Evolutionary conservation across 768 basidiomycete species (phyloP).

Genomic region (Hericium coralloides): DNA sequence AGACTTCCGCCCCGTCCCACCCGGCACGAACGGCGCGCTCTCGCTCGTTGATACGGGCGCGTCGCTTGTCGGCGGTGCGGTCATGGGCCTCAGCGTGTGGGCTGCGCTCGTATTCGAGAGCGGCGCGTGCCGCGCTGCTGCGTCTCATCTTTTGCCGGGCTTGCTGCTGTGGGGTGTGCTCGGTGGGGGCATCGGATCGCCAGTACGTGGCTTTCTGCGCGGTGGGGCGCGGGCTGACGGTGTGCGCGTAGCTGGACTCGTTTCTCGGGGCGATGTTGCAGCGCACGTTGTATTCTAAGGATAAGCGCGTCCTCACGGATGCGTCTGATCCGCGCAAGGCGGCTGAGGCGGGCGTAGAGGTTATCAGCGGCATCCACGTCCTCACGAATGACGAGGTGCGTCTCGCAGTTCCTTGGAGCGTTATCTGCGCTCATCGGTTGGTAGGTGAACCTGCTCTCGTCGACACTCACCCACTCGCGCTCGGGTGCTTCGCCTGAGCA

Average conservation of each 20-base stretch:
- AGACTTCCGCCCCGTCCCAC: slow-evolving; percentile 63
- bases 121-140: slow-evolving; percentile 35
- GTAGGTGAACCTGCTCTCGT: slow-evolving; percentile 15
- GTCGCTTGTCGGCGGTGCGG: slow-evolving; percentile 61
- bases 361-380: slow-evolving; percentile 54
- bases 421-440: background rate
- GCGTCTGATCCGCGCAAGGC: slow-evolving; percentile 16
- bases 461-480: slow-evolving; percentile 8
- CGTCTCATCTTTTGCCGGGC: slow-evolving; percentile 28
- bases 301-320: slow-evolving; percentile 58
- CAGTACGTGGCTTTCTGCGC: slow-evolving; percentile 38
- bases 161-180: slow-evolving; percentile 51
- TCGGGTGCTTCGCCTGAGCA: slow-evolving; percentile 10
- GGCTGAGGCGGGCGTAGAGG: slow-evolving; percentile 35
- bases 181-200: slow-evolving; percentile 71
- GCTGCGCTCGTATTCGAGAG: slow-evolving; percentile 55
- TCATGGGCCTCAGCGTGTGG: slow-evolving; percentile 61
- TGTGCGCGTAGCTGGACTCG: slow-evolving; percentile 62
- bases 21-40: slow-evolving; percentile 88
- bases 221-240: background rate
- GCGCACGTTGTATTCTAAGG: slow-evolving; percentile 59
- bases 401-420: background rate
- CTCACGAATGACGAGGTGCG: slow-evolving; percentile 80
- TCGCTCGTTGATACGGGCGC: slow-evolving; percentile 67
- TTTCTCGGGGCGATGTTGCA: slow-evolving; percentile 85